A percentile compares a stretch with the other conserved stretches of the same genome.
phyloP scores from a whole-genome alignment of 371 early-diverging fungal species.

The Fennellomyces sp. region DNA sequence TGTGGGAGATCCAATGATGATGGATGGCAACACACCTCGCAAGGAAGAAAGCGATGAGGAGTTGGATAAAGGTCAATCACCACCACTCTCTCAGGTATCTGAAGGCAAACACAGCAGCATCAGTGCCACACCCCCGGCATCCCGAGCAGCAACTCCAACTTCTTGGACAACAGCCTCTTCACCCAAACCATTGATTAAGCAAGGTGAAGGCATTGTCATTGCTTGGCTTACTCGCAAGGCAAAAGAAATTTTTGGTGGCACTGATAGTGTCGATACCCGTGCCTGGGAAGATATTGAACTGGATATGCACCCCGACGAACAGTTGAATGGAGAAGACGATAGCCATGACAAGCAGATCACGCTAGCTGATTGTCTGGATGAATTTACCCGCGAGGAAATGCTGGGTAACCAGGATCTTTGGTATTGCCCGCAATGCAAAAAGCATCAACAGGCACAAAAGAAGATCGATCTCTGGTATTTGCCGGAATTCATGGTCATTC shows the following conservation, averaged over 20 bases:
- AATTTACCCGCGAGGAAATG: conserved; percentile 62
- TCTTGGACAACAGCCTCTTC: conserved; percentile 2
- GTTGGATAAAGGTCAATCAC: not conserved
- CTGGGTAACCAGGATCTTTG: conserved; percentile 68
- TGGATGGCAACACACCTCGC: too few species aligned
- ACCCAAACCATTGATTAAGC: conserved; percentile 14
- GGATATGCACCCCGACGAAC: conserved; percentile 12
- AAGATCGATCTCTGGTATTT: conserved; percentile 57
- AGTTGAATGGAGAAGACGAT: conserved; percentile 16
- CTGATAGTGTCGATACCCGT: conserved; percentile 18
- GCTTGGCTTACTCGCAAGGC: conserved; percentile 33
- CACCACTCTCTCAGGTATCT: not conserved
- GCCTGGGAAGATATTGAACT: conserved; percentile 34
- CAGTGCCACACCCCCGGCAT: conserved; percentile 6
- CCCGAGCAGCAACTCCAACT: not conserved
- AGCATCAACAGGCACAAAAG: conserved; percentile 55
- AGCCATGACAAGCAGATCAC: conserved; percentile 28
- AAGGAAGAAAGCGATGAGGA: not conserved
- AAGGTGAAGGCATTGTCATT: conserved; percentile 40
- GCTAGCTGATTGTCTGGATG: conserved; percentile 61
- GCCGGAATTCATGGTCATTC: conserved; percentile 62
- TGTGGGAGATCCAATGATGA: not conserved
- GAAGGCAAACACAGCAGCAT: conserved; percentile 20
- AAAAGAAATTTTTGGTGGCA: conserved; percentile 31
- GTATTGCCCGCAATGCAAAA: conserved; percentile 68